A percentile compares a stretch with the other conserved stretches of the same genome.
Conservation (phyloP, 768 basidiomycete genomes). For the Amanita muscaria region DNA sequence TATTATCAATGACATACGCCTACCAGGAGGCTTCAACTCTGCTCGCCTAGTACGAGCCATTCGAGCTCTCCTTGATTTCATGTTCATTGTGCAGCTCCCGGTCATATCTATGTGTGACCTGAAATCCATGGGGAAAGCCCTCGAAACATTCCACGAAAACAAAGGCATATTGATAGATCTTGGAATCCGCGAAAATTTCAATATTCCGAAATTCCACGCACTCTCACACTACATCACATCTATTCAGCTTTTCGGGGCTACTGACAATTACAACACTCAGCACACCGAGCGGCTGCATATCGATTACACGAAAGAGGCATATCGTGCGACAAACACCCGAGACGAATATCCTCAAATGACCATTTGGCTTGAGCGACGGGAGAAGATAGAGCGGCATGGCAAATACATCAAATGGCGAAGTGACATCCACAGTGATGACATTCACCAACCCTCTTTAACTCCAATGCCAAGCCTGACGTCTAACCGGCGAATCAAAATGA, state of each 20-base stretch:
- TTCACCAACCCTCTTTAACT: too few species aligned
- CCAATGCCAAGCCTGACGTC: neutral
- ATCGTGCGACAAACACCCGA: neutral
- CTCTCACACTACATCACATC: constrained; percentile 9
- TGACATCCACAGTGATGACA: too few species aligned
- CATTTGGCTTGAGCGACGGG: neutral
- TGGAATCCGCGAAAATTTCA: constrained; percentile 16
- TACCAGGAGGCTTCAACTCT: neutral
- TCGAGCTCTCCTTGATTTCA: constrained; percentile 18
- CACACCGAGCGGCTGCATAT: neutral
- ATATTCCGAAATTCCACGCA: constrained; percentile 18
- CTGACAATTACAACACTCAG: constrained; percentile 12
- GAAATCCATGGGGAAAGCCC: constrained; percentile 12
- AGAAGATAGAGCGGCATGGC: neutral
- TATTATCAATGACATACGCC: constrained; percentile 13
- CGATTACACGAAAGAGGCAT: neutral
- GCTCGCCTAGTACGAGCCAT: constrained; percentile 8
- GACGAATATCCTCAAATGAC: neutral
- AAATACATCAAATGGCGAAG: neutral
- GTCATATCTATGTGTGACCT: constrained; percentile 10
- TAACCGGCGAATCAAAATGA: neutral
- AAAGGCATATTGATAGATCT: constrained; percentile 16
- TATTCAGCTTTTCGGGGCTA: constrained; percentile 13
- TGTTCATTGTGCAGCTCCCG: constrained; percentile 13
- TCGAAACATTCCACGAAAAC: constrained; percentile 4